Conservation (phyloP, 2,329 filamentous ascomycete genomes). For the Erysiphe pulchra region DNA sequence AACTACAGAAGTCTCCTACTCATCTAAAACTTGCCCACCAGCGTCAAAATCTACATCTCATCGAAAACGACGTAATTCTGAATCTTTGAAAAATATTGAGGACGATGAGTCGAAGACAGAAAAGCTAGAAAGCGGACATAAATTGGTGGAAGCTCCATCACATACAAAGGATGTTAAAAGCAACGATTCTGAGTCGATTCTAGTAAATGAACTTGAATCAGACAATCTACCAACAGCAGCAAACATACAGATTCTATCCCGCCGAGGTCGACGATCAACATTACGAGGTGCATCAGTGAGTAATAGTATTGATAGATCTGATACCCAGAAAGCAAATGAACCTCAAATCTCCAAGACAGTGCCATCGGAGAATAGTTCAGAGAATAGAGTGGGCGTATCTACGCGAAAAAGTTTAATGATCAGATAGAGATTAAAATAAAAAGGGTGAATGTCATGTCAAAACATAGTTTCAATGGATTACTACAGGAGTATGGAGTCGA, state of each 20-base stretch:
- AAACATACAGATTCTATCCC: neutral
- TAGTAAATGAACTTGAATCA: neutral
- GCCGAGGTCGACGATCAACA: neutral
- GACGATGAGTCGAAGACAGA: neutral
- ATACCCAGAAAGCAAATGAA: too few relatives aligned
- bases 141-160: neutral
- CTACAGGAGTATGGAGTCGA: too few relatives aligned
- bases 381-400: too few relatives aligned
- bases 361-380: too few relatives aligned
- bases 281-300: too few relatives aligned
- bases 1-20: neutral
- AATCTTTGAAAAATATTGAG: neutral
- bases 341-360: too few relatives aligned
- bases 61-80: neutral
- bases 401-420: too few relatives aligned
- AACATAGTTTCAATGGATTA: too few relatives aligned
- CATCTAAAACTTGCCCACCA: neutral
- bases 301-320: too few relatives aligned
- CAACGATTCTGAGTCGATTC: neutral
- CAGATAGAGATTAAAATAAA: too few relatives aligned
- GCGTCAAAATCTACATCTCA: neutral
- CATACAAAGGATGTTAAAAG: neutral
- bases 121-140: neutral
- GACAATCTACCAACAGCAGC: neutral
- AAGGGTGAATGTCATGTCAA: too few relatives aligned